Evolutionary conservation across 345 rosid genomes (phyloP), one percentile per base, ranked within the genome.

Genomic region (Acer campestre): DNA sequence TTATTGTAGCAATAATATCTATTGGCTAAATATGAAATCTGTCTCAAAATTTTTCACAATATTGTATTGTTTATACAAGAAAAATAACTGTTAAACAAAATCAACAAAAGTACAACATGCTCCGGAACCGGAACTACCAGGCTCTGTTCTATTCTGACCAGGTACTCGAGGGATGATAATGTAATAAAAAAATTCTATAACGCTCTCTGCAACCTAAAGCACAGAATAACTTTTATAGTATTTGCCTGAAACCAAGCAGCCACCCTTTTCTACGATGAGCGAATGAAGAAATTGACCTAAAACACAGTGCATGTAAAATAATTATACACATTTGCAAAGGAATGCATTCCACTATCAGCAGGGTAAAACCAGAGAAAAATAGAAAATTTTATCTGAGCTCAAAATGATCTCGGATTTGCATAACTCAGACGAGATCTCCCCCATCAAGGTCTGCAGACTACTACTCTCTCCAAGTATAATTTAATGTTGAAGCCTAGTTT

Each of bases 261-360:
- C 79, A 80, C 61, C 75, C 80, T 71, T 68, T 66, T 80, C 82
- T 64, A 68, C 46, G 18, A 80, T 74, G 77, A 64, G 84, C 23
- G 63, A 78, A 78, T 38, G 38, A 29, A 76, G 74, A 70, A 58
- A 78, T 73, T 78, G 65, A 77, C 46, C 85, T 82, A 79, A 77
- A 76, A 25, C 79, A 78, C 59, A 61, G 77, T 59, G 31, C 11
- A 72, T 22, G 66, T 51, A 77, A 78, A 9, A 42, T 6, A 20
- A 77, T 82, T 87, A 88, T 91, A 86, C 90, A 88, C 93, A 87
- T 75, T 89, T 88, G 82, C 80, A 67, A 82, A 75, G 81, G 79
- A 86, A 84, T 71, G 85, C 89, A 79, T 65, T 77, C 68, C 75
- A 78, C 75, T 72, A 76, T 80, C 42, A 42, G 69, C 61, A 40